A percentile compares a stretch with the other conserved stretches of the same genome.
Evolutionary conservation across 495 filamentous ascomycete genomes (phyloP).

Genomic region (Penicillium goetzii): DNA sequence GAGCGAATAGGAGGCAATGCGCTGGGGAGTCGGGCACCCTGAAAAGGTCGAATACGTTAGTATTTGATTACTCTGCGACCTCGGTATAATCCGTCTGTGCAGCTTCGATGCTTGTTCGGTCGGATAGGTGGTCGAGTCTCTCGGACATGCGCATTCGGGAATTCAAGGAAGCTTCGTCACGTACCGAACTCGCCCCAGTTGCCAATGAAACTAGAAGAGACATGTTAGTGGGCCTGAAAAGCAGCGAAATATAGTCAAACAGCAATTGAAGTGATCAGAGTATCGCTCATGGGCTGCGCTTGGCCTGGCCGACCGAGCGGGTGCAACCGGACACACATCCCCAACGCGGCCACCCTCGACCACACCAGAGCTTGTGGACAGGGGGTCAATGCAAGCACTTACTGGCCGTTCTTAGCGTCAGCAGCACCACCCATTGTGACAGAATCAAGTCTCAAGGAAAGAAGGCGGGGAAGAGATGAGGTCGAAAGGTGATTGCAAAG

Average conservation of each 20-base stretch:
- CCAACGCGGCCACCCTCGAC: constrained; percentile 11
- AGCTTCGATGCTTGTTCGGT: not conserved
- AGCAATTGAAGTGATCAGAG: not conserved
- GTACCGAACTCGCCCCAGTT: constrained; percentile 85
- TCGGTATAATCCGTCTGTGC: not conserved
- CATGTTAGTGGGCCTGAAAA: constrained; percentile 23
- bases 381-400: constrained; percentile 48
- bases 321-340: constrained; percentile 29
- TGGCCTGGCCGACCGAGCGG: constrained; percentile 20
- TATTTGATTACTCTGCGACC: not conserved
- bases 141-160: constrained; percentile 18
- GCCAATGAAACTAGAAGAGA: constrained; percentile 72
- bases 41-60: constrained; percentile 10
- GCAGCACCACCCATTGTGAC: constrained; percentile 70
- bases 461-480: constrained; percentile 26
- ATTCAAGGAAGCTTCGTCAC: constrained; percentile 37
- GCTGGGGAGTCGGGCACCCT: constrained; percentile 60
- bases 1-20: constrained; percentile 64
- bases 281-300: not conserved
- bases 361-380: constrained; percentile 17
- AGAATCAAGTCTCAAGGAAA: constrained; percentile 18
- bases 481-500: constrained; percentile 26
- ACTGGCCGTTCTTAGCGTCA: constrained; percentile 71
- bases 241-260: not conserved
- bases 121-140: not conserved